These are phyloP conservation scores for Diaporthe vaccinii DNA, from an alignment of 2,329 filamentous ascomycete genomes.

Conservation along the genomic window DNA sequence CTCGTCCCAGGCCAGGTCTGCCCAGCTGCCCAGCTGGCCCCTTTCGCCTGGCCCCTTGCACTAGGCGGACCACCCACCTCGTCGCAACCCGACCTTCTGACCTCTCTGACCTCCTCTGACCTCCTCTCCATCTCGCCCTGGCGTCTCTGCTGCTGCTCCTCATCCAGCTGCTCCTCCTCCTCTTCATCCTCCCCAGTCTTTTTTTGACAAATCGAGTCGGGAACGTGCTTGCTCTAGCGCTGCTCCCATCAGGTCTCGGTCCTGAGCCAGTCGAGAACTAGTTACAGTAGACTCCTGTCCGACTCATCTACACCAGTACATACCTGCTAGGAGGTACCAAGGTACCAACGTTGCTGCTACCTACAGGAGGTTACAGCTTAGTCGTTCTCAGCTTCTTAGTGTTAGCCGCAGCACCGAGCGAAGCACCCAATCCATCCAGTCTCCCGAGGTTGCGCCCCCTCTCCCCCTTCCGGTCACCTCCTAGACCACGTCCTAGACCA, in stretches of 20 bases:
- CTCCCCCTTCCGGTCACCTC: constrained; percentile 37
- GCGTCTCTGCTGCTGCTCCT: constrained; percentile 12
- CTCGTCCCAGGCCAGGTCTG: constrained; percentile 8
- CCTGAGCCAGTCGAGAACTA: constrained; percentile 27
- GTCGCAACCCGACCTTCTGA: constrained; percentile 28
- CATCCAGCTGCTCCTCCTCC: constrained; percentile 13
- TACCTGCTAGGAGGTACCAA: not conserved
- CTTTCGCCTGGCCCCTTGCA: constrained; percentile 34
- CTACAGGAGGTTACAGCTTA: constrained; percentile 18
- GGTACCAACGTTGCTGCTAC: not conserved
- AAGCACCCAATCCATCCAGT: constrained; percentile 33
- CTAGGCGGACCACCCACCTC: constrained; percentile 35
- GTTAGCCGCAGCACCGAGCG: constrained; percentile 32
- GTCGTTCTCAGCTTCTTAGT: constrained; percentile 23
- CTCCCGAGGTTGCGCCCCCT: constrained; percentile 26
- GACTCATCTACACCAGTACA: not conserved
- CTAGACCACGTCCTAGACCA: constrained; percentile 44
- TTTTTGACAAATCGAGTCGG: constrained; percentile 22
- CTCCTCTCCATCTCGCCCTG: not conserved
- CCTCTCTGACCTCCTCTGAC: constrained; percentile 24
- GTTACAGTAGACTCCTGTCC: not conserved
- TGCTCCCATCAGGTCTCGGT: constrained; percentile 18
- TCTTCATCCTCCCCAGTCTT: not conserved
- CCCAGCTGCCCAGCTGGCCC: constrained; percentile 27
- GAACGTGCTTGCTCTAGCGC: constrained; percentile 27